Conservation (phyloP, 2,329 filamentous ascomycete genomes). For the Aspergillus quadrilineatus region DNA sequence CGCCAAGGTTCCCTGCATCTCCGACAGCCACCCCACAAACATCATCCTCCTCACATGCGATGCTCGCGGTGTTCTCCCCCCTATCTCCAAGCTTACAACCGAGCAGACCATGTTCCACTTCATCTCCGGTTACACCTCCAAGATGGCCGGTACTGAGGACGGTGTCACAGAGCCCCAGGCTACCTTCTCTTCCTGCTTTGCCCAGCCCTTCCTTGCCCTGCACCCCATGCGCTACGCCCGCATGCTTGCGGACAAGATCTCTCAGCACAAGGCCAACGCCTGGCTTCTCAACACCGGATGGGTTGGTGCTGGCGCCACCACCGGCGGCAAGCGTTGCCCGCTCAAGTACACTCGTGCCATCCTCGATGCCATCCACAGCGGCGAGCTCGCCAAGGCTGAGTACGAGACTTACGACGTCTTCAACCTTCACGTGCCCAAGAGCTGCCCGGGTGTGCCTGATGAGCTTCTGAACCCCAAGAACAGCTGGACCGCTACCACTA, state of each 20-base stretch:
- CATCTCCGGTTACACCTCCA: constrained; percentile 99
- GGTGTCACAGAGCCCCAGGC: constrained; percentile 96
- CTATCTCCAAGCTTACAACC: constrained; percentile 93
- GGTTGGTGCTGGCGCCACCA: constrained; percentile 87
- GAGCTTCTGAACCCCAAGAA: constrained; percentile 94
- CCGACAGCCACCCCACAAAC: constrained; percentile 84
- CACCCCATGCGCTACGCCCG: constrained; percentile 99
- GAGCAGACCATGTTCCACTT: constrained; percentile 99
- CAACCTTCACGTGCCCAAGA: constrained; percentile 93
- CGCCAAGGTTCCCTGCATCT: constrained; percentile 96
- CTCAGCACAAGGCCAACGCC: constrained; percentile 89
- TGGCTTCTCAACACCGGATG: constrained; percentile 99
- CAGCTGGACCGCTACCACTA: constrained; percentile 79
- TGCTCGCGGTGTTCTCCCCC: constrained; percentile 92
- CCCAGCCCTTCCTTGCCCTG: constrained; percentile 96
- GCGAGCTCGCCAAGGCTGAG: constrained; percentile 87
- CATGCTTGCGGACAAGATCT: constrained; percentile 98
- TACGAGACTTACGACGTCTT: constrained; percentile 96
- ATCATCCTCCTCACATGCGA: constrained; percentile 98
- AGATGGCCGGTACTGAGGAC: constrained; percentile 99
- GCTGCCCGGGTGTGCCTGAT: constrained; percentile 81
- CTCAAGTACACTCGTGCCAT: constrained; percentile 99
- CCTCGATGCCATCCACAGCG: constrained; percentile 95
- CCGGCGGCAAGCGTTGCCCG: constrained; percentile 93
- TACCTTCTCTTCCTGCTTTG: constrained; percentile 99